Evolutionary conservation across 169 alveolate species (phyloP).

Genomic region (Eimeria necatrix): DNA sequence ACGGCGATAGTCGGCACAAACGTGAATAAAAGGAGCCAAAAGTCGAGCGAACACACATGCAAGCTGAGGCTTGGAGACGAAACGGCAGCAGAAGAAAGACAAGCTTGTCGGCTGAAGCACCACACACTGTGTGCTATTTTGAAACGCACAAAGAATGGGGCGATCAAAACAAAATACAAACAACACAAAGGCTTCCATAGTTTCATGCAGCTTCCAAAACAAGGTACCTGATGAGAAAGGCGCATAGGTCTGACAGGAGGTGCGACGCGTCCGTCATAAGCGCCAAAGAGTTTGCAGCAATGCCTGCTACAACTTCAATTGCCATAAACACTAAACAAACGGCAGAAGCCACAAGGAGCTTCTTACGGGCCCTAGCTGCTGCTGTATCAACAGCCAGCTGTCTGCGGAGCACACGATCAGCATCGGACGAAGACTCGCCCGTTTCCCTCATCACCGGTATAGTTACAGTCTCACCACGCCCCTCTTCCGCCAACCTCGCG

Average conservation of each 20-base stretch:
- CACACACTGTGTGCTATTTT: neutral
- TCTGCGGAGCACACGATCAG: constrained; percentile 33
- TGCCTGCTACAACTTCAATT: constrained; percentile 93
- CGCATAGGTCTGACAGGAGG: constrained; percentile 95
- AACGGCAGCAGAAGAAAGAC: too few relatives aligned
- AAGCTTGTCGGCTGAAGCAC: too few relatives aligned
- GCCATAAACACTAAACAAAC: constrained; percentile 86
- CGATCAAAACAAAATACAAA: neutral
- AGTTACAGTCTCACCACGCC: constrained; percentile 30
- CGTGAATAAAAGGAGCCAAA: too few relatives aligned
- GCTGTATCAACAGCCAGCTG: constrained; percentile 72
- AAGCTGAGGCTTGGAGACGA: neutral
- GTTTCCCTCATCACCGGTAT: neutral
- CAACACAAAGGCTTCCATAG: too few relatives aligned
- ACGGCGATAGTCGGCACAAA: too few relatives aligned
- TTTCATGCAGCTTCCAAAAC: too few relatives aligned
- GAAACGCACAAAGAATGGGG: neutral
- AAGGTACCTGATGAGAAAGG: constrained; percentile 89
- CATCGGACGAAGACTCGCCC: neutral
- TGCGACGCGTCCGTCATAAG: constrained; percentile 98
- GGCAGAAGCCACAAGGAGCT: constrained; percentile 76
- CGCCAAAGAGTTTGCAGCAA: constrained; percentile 92
- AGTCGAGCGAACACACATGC: neutral
- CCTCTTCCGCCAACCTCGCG: neutral
- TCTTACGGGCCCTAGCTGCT: constrained; percentile 76